Conservation (phyloP, 176 grass and related monocot genomes). For the Oryza glumipatula region DNA sequence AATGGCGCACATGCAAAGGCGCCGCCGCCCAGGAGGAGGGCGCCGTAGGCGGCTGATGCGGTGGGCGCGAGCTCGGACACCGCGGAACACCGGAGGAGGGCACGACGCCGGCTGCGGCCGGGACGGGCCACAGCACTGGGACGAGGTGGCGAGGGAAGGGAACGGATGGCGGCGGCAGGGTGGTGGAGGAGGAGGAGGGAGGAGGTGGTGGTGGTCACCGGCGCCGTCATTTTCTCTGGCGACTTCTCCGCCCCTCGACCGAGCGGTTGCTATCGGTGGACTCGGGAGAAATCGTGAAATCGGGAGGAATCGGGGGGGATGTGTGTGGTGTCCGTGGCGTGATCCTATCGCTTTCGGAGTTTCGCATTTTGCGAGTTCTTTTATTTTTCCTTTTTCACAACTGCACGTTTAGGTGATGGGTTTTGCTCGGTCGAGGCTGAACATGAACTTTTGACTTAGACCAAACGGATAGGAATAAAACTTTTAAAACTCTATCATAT, state of each 20-base stretch:
- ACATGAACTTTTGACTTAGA: neutral
- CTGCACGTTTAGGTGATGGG: constrained; percentile 15
- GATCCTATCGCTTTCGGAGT: constrained; percentile 27
- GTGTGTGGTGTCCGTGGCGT: neutral
- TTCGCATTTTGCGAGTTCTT: neutral
- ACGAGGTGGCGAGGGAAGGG: neutral
- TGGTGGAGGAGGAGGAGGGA: constrained; percentile 7
- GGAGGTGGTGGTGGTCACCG: constrained; percentile 25
- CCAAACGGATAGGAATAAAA: no score
- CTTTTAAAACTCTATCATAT: no score
- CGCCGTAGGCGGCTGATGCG: constrained; percentile 59
- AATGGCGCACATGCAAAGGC: constrained; percentile 67
- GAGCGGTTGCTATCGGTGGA: constrained; percentile 24
- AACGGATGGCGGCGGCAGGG: constrained; percentile 8
- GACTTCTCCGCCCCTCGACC: neutral
- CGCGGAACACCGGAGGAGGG: constrained; percentile 47
- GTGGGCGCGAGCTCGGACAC: constrained; percentile 63
- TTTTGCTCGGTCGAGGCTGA: constrained; percentile 3
- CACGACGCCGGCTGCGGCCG: constrained; percentile 10
- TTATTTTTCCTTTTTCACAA: no score
- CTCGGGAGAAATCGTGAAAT: neutral
- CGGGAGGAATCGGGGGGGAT: neutral
- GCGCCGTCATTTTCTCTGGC: constrained; percentile 39
- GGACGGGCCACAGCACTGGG: neutral
- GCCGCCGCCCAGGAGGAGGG: constrained; percentile 75